A percentile compares a stretch with the other conserved stretches of the same genome.
These are phyloP conservation scores for Malus hybrid DNA, from an alignment of 331 rosid genomes.

Conservation along the genomic window DNA sequence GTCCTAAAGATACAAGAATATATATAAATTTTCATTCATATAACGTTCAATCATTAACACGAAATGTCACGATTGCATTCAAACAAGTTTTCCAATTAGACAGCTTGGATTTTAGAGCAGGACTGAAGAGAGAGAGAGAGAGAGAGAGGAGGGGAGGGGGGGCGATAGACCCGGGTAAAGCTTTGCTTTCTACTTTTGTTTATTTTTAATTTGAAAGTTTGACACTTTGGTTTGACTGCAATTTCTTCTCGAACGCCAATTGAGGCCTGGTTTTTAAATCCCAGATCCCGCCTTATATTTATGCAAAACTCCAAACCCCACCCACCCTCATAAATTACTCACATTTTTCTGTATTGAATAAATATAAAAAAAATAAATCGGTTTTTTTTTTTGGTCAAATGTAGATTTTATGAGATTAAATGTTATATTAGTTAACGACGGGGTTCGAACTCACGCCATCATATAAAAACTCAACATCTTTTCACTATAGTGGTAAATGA, in stretches of 20 bases:
- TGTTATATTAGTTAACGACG: fast-evolving
- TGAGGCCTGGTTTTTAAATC: slow-evolving; percentile 14
- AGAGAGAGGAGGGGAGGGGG: background rate
- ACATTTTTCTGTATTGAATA: too few species aligned
- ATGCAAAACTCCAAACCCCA: background rate
- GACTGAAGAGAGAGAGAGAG: background rate
- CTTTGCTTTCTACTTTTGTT: slow-evolving; percentile 11
- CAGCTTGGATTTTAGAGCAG: background rate
- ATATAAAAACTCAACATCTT: too few species aligned
- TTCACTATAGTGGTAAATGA: fast-evolving
- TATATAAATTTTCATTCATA: too few species aligned
- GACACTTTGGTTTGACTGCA: slow-evolving; percentile 19
- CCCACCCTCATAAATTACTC: too few species aligned
- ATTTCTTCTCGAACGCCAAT: slow-evolving; percentile 3
- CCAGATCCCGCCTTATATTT: slow-evolving; percentile 17
- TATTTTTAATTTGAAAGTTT: slow-evolving; percentile 12
- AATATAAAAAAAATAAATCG: too few species aligned
- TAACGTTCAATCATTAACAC: too few species aligned
- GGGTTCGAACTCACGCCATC: fast-evolving
- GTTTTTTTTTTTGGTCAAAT: too few species aligned
- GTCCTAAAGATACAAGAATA: too few species aligned
- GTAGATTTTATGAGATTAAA: too few species aligned
- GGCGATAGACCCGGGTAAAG: slow-evolving; percentile 30
- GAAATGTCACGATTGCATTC: too few species aligned
- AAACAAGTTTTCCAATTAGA: too few species aligned